These are phyloP conservation scores for Petunia hybrid DNA, from an alignment of 305 asterid genomes.

Conservation along the genomic window DNA sequence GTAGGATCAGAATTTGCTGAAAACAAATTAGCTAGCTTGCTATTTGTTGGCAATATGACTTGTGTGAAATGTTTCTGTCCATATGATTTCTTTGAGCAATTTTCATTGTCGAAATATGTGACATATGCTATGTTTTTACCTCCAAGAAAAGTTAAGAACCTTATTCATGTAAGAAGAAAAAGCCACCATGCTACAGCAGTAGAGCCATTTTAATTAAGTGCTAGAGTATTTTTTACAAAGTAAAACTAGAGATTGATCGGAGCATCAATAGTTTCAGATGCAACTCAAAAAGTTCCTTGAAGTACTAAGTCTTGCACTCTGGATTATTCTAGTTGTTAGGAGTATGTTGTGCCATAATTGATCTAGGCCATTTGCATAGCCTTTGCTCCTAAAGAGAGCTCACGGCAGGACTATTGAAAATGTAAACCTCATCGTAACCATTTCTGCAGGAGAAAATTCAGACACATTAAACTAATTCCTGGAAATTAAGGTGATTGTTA, in stretches of 20 bases:
- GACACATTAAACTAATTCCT: not conserved
- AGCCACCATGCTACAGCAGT: not conserved
- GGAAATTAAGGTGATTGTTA: conserved; percentile 19
- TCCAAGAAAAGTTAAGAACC: not conserved
- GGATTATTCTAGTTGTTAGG: not conserved
- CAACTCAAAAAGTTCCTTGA: not conserved
- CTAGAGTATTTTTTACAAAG: not conserved
- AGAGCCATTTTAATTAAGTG: not conserved
- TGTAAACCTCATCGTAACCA: conserved; percentile 60
- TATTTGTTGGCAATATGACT: not conserved
- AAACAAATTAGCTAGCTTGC: not conserved
- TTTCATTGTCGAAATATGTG: too few species aligned
- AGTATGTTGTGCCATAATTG: too few species aligned
- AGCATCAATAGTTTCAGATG: not conserved
- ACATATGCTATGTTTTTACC: not conserved
- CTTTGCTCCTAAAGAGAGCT: conserved; percentile 21
- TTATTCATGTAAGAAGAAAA: not conserved
- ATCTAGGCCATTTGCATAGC: conserved; percentile 21
- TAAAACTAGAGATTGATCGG: not conserved
- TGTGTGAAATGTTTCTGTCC: not conserved
- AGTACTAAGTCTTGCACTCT: not conserved
- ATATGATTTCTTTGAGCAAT: too few species aligned
- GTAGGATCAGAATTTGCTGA: not conserved
- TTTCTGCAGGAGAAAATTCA: conserved; percentile 40
- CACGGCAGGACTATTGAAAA: conserved; percentile 37